phyloP scores from a whole-genome alignment of 805 yeast species.

The Teunomyces barrocoloradensis region DNA sequence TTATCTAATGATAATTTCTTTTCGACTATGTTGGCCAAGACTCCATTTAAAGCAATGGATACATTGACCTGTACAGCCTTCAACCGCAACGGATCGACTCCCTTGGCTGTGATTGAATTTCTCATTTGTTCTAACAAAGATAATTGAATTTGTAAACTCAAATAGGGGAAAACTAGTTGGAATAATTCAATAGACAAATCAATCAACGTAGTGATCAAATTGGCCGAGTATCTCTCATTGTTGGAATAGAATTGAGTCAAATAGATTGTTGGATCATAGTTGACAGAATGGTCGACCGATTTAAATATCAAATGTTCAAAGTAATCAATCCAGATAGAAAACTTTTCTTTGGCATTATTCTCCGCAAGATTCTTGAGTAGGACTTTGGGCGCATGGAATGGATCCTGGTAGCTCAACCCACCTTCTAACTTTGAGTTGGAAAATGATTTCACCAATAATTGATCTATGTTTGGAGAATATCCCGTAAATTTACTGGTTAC shows the following conservation, averaged over 20 bases:
- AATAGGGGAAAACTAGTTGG: conserved; percentile 62
- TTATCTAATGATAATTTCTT: conserved; percentile 22
- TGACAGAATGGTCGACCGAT: conserved; percentile 26
- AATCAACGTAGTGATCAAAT: conserved; percentile 44
- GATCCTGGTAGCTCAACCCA: not conserved
- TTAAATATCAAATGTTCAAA: conserved; percentile 25
- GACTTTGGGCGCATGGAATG: not conserved
- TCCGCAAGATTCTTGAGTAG: not conserved
- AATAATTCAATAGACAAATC: conserved; percentile 80
- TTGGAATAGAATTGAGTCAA: conserved; percentile 26
- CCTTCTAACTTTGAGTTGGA: not conserved
- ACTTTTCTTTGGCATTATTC: conserved; percentile 2
- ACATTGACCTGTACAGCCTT: conserved; percentile 60
- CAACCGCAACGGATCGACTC: conserved; percentile 29
- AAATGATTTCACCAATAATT: conserved; percentile 25
- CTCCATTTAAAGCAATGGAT: conserved; percentile 61
- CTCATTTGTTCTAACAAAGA: conserved; percentile 83
- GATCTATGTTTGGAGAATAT: conserved; percentile 29
- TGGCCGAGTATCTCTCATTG: conserved; percentile 22
- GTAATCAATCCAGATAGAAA: conserved; percentile 29
- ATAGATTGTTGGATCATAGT: conserved; percentile 30
- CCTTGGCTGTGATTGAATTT: conserved; percentile 42
- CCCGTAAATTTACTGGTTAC: conserved; percentile 47
- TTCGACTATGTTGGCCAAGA: conserved; percentile 24
- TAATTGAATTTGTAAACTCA: conserved; percentile 77